Base-by-base conservation (phyloP, 345 rosid genomes). In the Clausena lansium region DNA sequence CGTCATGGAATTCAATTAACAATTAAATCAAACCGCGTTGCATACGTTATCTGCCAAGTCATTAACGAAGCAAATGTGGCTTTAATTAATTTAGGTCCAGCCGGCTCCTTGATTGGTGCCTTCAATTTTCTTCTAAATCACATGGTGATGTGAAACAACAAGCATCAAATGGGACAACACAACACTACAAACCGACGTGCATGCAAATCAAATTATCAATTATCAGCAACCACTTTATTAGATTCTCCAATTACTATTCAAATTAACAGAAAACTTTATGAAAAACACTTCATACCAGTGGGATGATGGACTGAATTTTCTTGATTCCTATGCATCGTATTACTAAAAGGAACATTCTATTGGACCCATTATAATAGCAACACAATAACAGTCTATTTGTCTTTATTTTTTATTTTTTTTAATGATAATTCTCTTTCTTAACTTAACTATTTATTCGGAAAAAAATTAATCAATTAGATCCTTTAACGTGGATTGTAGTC, bases 61-160 rank as follows among this genome's bases (percentile, higher is more conserved):
- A 5, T 39, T 68, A 52, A 50, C 30, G 24, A 19, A 57, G 28
- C 32, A 55, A 13, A 38, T 25, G 11, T 73, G 55, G 35, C 74
- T 3, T 1, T 25, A 24, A 73, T 73, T 73, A 13, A 35, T 1
- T 66, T 7, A 6, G 28, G 36, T 24, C 27, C 19, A 27, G 61
- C 47, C 11, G 5, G 36, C 39, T 45, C 61, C 76, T 50, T 75
- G 38, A 76, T 71, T 63, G 35, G 73, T 70, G 79, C 79, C 77
- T 30, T 57, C 14, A 38, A 66, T 72, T 72, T 78, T 65, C 72
- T 11, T 19, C 15, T 3, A 54, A 55, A 38, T 24, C 76, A 73
- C 67, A 38, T 59, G 76, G 76, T 35, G 24, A 13, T 52, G 38
- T 52, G 25, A 20, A 33, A 71, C 63, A 33, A 71, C 0, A 32